These are phyloP conservation scores for Camelina laxa DNA, from an alignment of 345 rosid genomes.

Conservation along the genomic window DNA sequence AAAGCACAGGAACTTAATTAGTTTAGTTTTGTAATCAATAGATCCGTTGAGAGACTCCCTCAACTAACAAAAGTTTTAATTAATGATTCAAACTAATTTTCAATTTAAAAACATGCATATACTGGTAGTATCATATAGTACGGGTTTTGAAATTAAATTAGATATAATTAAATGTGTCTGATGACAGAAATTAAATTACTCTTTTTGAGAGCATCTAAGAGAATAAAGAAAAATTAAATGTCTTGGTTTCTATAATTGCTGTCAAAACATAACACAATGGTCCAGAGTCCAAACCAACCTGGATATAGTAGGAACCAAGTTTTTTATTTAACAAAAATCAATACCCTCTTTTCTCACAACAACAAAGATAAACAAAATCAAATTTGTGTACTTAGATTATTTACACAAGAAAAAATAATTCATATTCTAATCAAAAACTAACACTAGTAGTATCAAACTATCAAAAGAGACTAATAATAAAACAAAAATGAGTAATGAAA, in stretches of 20 bases:
- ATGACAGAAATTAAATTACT: slow-evolving; percentile 25
- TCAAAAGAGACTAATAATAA: background rate
- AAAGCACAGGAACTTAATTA: background rate
- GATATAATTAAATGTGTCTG: slow-evolving; percentile 33
- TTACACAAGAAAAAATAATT: background rate
- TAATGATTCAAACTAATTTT: background rate
- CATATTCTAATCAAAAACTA: slow-evolving; percentile 9
- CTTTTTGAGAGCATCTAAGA: slow-evolving; percentile 28
- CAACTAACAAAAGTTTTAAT: background rate
- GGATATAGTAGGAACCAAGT: slow-evolving; percentile 48
- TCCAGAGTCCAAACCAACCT: slow-evolving; percentile 47
- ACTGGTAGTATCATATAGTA: background rate
- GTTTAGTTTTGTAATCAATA: slow-evolving; percentile 2
- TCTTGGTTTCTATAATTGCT: slow-evolving; percentile 39
- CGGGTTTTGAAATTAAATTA: slow-evolving; percentile 23
- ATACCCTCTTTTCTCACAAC: slow-evolving; percentile 13
- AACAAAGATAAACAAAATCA: too few species aligned
- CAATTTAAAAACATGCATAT: slow-evolving; percentile 19
- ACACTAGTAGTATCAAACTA: background rate
- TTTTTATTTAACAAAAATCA: slow-evolving; percentile 25
- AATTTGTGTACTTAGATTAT: background rate
- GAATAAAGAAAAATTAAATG: slow-evolving; percentile 27
- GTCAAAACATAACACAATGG: slow-evolving; percentile 39
- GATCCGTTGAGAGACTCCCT: slow-evolving; percentile 39
- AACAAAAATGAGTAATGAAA: slow-evolving; percentile 29